Evolutionary conservation across 202 grass and related monocot genomes (phyloP).

Genomic region (Musa balbisiana): DNA sequence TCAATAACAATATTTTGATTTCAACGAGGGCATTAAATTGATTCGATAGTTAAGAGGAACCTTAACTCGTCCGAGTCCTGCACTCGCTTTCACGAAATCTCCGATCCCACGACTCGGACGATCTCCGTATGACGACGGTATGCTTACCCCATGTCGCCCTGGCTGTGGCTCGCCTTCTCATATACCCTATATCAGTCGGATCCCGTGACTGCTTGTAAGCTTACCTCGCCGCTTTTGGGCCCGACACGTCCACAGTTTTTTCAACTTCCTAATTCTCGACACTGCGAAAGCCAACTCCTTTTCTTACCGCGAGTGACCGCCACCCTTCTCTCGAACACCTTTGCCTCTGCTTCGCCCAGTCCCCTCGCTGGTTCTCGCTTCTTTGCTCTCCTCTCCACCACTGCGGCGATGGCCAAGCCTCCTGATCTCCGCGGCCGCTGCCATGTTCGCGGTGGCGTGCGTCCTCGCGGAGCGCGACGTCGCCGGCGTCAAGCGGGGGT

Average conservation of each 20-base stretch:
- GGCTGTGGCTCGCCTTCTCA: too few species aligned
- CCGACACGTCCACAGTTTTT: background rate
- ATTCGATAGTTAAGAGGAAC: too few species aligned
- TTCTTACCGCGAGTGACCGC: background rate
- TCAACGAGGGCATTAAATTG: too few species aligned
- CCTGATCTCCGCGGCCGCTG: conserved; percentile 14
- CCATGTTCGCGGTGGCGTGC: conserved; percentile 23
- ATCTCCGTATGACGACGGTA: too few species aligned
- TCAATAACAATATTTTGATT: too few species aligned
- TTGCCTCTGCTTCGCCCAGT: too few species aligned
- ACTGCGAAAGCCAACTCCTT: background rate
- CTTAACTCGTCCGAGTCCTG: too few species aligned
- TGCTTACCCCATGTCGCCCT: too few species aligned
- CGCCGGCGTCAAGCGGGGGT: conserved; percentile 17
- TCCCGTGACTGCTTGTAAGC: background rate
- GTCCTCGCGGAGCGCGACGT: conserved; percentile 39
- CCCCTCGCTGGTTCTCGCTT: background rate
- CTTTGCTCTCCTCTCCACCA: background rate
- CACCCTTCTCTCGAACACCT: background rate
- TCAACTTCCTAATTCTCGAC: background rate
- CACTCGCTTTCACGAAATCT: too few species aligned
- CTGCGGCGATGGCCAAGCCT: conserved; percentile 24
- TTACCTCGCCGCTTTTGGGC: background rate
- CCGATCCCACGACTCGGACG: too few species aligned
- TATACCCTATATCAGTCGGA: background rate